Evolutionary conservation across 495 filamentous ascomycete genomes (phyloP), one percentile per base, ranked within the genome.

Genomic region (Stereocaulon alpinum): DNA sequence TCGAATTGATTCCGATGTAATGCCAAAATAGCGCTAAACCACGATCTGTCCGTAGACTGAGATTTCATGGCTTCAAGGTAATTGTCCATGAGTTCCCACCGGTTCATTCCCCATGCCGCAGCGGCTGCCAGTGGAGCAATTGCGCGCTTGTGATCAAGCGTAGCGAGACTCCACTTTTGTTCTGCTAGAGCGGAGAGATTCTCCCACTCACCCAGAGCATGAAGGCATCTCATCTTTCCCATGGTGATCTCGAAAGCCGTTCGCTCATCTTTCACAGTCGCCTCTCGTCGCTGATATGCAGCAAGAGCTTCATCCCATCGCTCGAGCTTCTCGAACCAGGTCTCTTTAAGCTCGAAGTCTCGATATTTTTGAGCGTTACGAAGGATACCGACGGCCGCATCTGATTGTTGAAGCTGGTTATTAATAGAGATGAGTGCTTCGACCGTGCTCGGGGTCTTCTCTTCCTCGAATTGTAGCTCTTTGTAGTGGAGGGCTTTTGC

Each of bases 401-500:
- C 93, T 11, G 89, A 94, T 67, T 98, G 93, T 67, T 98, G 93
- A 7, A 98, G 78, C 67, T 96, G 91, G 65, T 98, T 98, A 73
- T 98, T 98, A 72, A 99, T 97, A 14, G 89, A 91, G 55, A 99
- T 99, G 50, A 99, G 74, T 5, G 94, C 93, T 70, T 99, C 93
- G 2, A 97, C 93, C 17, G 94, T 90, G 56, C 85, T 87, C n/a
- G 89, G 86, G 62, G 89, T 95, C 65, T 96, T 93, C 66, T 99
- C 94, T 63, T 96, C 91, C 49, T 96, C 84, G 68, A 97, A 99
- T 65, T 99, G 93, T 2, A 99, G 78, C 70, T 99, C 93, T 66
- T 99, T 99, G 76, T 97, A 99, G 63, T 99, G 93, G 20, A 99
- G 79, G 11, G 93, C 93, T 70, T 99, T 99, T 18, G 93, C 93